Base-by-base conservation (phyloP, 202 grass and related monocot species). In the Alloteropsis angusta region DNA sequence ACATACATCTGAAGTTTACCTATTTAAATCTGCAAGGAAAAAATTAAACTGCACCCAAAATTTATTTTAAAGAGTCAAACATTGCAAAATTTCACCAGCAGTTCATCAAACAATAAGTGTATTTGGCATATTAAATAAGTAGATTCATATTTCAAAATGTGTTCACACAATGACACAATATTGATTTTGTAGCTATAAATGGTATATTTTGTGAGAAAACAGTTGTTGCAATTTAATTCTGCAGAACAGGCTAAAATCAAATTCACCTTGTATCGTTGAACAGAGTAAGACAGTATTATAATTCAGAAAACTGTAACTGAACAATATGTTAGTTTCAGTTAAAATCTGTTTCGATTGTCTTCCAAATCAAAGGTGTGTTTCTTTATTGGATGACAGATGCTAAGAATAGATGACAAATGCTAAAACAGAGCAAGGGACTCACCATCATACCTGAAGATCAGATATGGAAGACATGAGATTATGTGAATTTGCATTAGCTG, bases 381-480 rank as follows among this genome's bases (percentile, higher is more conserved):
- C 18, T 12, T 14, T 65, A 52, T 71, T 25, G 7, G 0, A 52
- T 61, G 47, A 35, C 58, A 54, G 26, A 36, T 37, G 26, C 22
- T 58, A 14, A 0, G 14, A 22, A 26, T 10, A 57, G 53, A 71
- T 21, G 32, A 71, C 19, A 4, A 34, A 77, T 18, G 43, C 54
- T 65, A 50, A 44, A 68, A 69, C 78, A 84, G 48, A 86, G 75
- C 60, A 83, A 80, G 57, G 48, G 66, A 93, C 85, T 93, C 88
- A 95, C 92, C 92, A 75, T 92, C 92, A 87, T 95, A 95, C 89
- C 92, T 95, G 92, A 85, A 92, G 92, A 80, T 89, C 80, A 83
- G 60, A 87, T 78, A 82, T 43, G 82, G 62, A 77, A 54, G 74
- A 69, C 28, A 82, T 34, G 48, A 86, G 60, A 72, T 74, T 76